Evolutionary conservation across 345 rosid species (phyloP).

Genomic region (Eucalyptus polybractea): DNA sequence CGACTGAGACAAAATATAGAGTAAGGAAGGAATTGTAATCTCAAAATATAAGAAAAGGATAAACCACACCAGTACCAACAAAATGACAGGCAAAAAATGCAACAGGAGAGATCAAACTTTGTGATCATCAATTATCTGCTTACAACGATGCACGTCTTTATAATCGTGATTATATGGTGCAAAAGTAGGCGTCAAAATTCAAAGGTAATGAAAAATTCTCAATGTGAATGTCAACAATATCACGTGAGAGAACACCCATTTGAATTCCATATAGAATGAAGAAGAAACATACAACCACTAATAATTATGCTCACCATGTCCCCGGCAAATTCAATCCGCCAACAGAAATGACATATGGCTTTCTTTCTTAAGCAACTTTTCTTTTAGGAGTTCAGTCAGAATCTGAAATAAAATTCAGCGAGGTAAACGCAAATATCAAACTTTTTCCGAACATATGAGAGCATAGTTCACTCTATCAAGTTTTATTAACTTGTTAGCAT

Average conservation of each 20-base stretch:
- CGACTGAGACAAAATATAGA: neutral
- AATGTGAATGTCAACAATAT: slow-evolving; percentile 50
- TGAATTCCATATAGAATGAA: slow-evolving; percentile 34
- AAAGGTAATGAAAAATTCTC: slow-evolving; percentile 19
- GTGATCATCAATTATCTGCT: neutral
- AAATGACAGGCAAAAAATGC: neutral
- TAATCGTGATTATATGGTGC: neutral
- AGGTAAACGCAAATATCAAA: neutral
- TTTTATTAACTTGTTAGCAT: neutral
- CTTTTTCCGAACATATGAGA: neutral
- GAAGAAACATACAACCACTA: neutral
- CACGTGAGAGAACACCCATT: slow-evolving; percentile 53
- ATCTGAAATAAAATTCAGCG: slow-evolving; percentile 18
- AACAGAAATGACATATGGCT: slow-evolving; percentile 79
- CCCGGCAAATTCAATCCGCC: slow-evolving; percentile 90
- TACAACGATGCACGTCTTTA: neutral
- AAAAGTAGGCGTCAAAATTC: neutral
- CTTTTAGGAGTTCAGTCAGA: slow-evolving; percentile 54
- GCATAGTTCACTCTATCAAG: neutral
- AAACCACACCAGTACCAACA: too few species aligned
- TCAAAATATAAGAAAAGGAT: neutral
- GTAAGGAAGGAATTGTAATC: neutral
- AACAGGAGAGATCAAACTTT: neutral
- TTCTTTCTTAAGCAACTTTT: slow-evolving; percentile 49
- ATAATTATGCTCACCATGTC: slow-evolving; percentile 58